Percentiles rank a stretch among this genome's conserved stretches.
Evolutionary conservation across 31 red algal genomes (phyloP).

Genomic region (Asparagopsis taxiformis): DNA sequence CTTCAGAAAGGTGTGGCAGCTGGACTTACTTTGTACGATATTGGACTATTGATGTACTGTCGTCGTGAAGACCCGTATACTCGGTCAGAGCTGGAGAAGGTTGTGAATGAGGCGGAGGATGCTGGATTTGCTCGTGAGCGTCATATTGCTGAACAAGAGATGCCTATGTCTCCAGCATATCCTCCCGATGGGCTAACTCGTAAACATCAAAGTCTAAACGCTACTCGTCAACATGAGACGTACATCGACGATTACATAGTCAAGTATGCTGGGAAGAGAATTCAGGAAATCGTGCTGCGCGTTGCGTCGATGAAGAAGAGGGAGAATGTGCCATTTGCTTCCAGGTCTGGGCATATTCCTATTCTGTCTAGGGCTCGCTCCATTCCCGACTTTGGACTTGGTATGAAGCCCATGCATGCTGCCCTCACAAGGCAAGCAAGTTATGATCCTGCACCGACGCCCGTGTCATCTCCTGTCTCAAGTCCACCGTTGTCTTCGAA

Average conservation of each 20-base stretch:
- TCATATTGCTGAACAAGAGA: conserved; percentile 38
- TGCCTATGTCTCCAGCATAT: background rate
- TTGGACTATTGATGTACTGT: conserved; percentile 83
- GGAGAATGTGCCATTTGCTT: background rate
- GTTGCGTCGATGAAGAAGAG: conserved; percentile 28
- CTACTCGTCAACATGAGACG: conserved; percentile 27
- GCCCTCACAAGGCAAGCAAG: conserved; percentile 2
- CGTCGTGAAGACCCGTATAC: conserved; percentile 31
- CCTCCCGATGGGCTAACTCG: conserved; percentile 15
- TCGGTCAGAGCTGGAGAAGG: conserved; percentile 49
- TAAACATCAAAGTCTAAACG: conserved; percentile 48
- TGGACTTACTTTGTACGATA: conserved; percentile 88
- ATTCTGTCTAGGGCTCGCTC: conserved; percentile 28
- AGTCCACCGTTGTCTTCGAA: background rate
- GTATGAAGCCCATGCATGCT: conserved; percentile 45
- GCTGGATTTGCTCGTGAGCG: conserved; percentile 38
- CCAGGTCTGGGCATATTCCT: conserved; percentile 10
- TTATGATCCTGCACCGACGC: conserved; percentile 34
- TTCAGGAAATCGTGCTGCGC: conserved; percentile 34
- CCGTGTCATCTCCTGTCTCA: conserved; percentile 12
- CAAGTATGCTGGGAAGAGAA: conserved; percentile 42
- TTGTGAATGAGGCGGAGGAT: conserved; percentile 67
- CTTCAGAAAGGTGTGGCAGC: conserved; percentile 70
- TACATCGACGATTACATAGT: conserved; percentile 51
- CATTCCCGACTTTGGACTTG: conserved; percentile 61